Evolutionary conservation across 306 rosid species (phyloP).

Genomic region (Datisca glomerata): DNA sequence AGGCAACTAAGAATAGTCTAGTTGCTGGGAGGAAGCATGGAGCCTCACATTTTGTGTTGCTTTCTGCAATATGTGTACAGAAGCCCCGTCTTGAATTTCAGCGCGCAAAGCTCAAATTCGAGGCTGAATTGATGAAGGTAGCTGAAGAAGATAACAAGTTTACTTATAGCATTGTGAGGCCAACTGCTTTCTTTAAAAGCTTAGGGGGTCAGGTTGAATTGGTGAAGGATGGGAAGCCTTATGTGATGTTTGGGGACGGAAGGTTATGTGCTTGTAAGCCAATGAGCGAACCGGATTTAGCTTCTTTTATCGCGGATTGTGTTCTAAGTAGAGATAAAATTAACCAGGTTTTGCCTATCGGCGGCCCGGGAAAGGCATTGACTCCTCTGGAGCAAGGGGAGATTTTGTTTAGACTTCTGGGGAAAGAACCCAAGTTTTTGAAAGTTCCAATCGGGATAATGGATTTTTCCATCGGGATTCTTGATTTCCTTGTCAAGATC

Average conservation of each 20-base stretch:
- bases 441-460: slow-evolving; percentile 87
- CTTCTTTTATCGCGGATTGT: slow-evolving; percentile 83
- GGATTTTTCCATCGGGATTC: slow-evolving; percentile 78
- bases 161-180: slow-evolving; percentile 79
- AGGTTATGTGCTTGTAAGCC: slow-evolving; percentile 91
- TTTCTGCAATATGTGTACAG: slow-evolving; percentile 95
- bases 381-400: slow-evolving; percentile 95
- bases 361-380: slow-evolving; percentile 84
- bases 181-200: slow-evolving; percentile 96
- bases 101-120: slow-evolving; percentile 85
- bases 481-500: slow-evolving; percentile 60
- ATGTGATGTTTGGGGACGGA: slow-evolving; percentile 99
- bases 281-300: slow-evolving; percentile 78
- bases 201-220: slow-evolving; percentile 96
- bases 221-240: slow-evolving; percentile 98
- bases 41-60: slow-evolving; percentile 86
- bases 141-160: slow-evolving; percentile 47
- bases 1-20: slow-evolving; percentile 82
- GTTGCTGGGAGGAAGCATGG: slow-evolving; percentile 69
- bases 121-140: slow-evolving; percentile 56
- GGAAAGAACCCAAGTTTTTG: slow-evolving; percentile 75
- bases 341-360: slow-evolving; percentile 66
- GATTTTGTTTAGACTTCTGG: slow-evolving; percentile 61
- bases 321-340: slow-evolving; percentile 51
- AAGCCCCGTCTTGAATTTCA: slow-evolving; percentile 94